Conservation (phyloP, 805 yeast genomes). For the Cyberlindnera samutprakarnensis region DNA sequence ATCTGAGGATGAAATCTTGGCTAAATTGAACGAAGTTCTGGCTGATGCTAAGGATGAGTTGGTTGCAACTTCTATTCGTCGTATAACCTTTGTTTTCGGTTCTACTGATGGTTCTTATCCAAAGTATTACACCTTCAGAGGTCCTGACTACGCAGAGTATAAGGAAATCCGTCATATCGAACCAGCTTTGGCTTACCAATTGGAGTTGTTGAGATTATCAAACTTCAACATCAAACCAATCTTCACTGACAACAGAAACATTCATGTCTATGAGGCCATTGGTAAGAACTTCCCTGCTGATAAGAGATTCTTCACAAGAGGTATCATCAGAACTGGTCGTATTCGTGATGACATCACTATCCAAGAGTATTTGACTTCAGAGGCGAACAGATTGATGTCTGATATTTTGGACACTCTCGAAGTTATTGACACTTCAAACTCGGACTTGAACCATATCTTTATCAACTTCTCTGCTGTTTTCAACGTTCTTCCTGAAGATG, state of each 20-base stretch:
- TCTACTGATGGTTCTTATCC: slow-evolving; percentile 83
- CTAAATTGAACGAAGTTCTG: slow-evolving; percentile 55
- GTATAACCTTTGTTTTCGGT: slow-evolving; percentile 88
- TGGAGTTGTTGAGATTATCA: slow-evolving; percentile 88
- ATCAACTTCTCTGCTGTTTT: slow-evolving; percentile 95
- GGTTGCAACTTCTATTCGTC: slow-evolving; percentile 68
- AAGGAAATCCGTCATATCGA: slow-evolving; percentile 94
- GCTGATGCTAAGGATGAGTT: slow-evolving; percentile 67
- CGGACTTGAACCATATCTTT: slow-evolving; percentile 95
- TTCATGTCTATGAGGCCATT: slow-evolving; percentile 93
- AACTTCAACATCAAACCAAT: slow-evolving; percentile 94
- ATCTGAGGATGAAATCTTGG: slow-evolving; percentile 60
- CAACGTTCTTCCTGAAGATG: slow-evolving; percentile 91
- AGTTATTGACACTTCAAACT: slow-evolving; percentile 87
- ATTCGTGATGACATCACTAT: slow-evolving; percentile 90
- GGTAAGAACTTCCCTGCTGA: slow-evolving; percentile 92
- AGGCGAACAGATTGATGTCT: slow-evolving; percentile 92
- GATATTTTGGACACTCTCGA: slow-evolving; percentile 94
- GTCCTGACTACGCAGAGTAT: slow-evolving; percentile 80
- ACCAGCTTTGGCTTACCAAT: slow-evolving; percentile 96
- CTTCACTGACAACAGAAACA: slow-evolving; percentile 92
- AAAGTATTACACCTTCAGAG: slow-evolving; percentile 91
- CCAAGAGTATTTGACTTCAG: slow-evolving; percentile 90
- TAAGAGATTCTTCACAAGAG: slow-evolving; percentile 94
- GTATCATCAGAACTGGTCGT: slow-evolving; percentile 93